Evolutionary conservation across 1,139 yeast species (phyloP).

Genomic region (Lipomyces yarrowii): DNA sequence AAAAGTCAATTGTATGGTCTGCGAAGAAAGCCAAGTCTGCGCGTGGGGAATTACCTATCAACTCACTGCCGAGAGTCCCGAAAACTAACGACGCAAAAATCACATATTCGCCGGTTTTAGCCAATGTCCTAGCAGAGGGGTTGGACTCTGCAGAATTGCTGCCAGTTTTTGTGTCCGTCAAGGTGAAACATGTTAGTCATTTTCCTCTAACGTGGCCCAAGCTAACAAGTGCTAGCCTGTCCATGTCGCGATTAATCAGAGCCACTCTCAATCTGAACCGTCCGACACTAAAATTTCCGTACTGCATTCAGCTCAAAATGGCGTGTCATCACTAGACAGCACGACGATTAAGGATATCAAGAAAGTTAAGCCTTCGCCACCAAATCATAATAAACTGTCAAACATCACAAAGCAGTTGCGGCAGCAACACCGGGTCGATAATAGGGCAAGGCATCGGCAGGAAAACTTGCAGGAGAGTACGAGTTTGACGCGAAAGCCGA

Average conservation of each 20-base stretch:
- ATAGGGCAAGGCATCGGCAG: neutral
- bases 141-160: neutral
- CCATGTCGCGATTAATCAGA: neutral
- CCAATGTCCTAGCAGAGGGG: constrained; percentile 23
- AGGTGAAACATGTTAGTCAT: neutral
- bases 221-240: neutral
- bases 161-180: neutral
- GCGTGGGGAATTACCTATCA: neutral
- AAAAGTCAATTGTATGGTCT: constrained; percentile 26
- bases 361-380: neutral
- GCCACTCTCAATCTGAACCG: neutral
- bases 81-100: constrained; percentile 12
- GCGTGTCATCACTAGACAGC: neutral
- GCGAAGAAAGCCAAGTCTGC: constrained; percentile 17
- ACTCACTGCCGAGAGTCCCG: neutral
- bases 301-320: neutral
- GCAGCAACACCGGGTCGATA: neutral
- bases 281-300: neutral
- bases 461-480: neutral
- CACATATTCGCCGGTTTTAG: constrained; percentile 29
- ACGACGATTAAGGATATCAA: neutral
- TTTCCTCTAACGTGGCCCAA: neutral
- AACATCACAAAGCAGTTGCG: neutral
- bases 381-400: neutral
- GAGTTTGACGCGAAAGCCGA: neutral